Base-by-base conservation (phyloP, 176 grass and related monocot genomes). In the Bolboschoenus planiculmis region DNA sequence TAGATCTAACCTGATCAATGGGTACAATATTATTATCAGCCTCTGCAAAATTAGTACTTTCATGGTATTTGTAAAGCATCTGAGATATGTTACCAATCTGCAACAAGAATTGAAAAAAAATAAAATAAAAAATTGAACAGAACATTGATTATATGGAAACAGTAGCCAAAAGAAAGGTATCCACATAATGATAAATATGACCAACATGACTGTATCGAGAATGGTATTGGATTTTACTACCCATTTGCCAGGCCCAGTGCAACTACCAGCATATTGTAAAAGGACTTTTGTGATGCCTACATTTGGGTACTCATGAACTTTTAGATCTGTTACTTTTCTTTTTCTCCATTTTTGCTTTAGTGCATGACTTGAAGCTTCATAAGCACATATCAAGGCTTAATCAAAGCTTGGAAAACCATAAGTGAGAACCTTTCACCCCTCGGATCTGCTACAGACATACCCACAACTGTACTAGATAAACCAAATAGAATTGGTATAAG, bases 31-130 rank as follows among this genome's bases (percentile, higher is more conserved):
- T 31, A 20, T 23, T 40, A 66, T 60, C 79, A 70, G 61, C 56
- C 84, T 94, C 90, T 47, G 61, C 73, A 43, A 97, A 97, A 39
- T 92, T 85, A 74, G 83, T 91, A 59, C 14, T 92, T 87, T 85
- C 53, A 84, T 92, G 85, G 58, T 92, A 88, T 31, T 88, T 55
- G 78, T 77, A 92, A 73, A 97, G 75, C 85, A 94, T 57, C 18
- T 92, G 82, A 44, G 95, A 97, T 87, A 97, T 84, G 86, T 97
- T 90, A 54, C 59, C 87, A 46, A 88, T 85, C 95, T 97, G 87
- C 13, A 88, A 90, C 13, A 87, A 83, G 1, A 77, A 6, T 43
- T 63, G 84, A 87, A 21, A 85, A 75, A 29, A 11, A 56, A 67
- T 8, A 31, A 14, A 74, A 62, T 15, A 7, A 84, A 84, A 40